Evolutionary conservation across 2,329 filamentous ascomycete genomes (phyloP).

Genomic region (Neurospora sp.): DNA sequence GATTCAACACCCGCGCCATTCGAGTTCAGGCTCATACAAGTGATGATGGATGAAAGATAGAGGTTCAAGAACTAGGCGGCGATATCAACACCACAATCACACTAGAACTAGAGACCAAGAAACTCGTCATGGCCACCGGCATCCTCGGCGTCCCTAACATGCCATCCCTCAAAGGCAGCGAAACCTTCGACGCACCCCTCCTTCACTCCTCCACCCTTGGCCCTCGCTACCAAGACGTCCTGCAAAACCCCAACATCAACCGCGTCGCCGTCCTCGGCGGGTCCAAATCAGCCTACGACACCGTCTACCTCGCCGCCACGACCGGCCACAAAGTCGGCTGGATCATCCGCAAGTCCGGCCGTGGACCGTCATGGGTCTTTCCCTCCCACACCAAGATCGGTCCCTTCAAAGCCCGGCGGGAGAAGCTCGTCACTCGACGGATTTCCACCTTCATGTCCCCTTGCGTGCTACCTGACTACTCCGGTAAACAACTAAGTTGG

Average conservation of each 20-base stretch:
- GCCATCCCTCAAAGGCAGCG: conserved; percentile 38
- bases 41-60: conserved; percentile 26
- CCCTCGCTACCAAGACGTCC: conserved; percentile 19
- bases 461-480: conserved; percentile 16
- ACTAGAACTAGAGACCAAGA: conserved; percentile 23
- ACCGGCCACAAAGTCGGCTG: conserved; percentile 44
- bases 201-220: conserved; percentile 48
- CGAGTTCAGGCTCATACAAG: conserved; percentile 27
- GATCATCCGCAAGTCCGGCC: conserved; percentile 47
- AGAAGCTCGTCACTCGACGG: conserved; percentile 37
- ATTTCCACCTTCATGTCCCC: conserved; percentile 34
- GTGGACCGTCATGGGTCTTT: conserved; percentile 44
- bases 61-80: conserved; percentile 3
- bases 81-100: neutral
- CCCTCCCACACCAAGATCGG: conserved; percentile 36
- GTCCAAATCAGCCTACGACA: conserved; percentile 54
- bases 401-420: conserved; percentile 38
- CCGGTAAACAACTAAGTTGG: conserved; percentile 13
- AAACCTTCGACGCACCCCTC: conserved; percentile 40
- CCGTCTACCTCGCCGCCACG: conserved; percentile 46
- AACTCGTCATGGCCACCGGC: conserved; percentile 53
- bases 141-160: conserved; percentile 47
- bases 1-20: conserved; percentile 40
- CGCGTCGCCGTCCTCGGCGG: conserved; percentile 46
- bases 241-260: conserved; percentile 24